Conservation (phyloP, 495 filamentous ascomycete species). For the Aspergillus heteromorphus region DNA sequence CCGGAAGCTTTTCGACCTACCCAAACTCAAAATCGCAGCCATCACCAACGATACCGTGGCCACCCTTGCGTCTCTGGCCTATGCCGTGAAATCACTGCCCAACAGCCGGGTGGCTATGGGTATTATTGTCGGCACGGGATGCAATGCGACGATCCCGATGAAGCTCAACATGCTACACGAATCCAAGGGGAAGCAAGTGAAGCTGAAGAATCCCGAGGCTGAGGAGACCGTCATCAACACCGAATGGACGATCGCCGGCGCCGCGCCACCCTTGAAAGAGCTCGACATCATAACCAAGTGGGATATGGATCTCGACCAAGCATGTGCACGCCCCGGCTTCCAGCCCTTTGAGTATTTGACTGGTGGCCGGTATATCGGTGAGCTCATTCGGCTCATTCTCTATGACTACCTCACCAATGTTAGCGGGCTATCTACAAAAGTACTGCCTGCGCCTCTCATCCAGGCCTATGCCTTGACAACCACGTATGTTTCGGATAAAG, state of each 20-base stretch:
- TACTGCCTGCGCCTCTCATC: slow-evolving; percentile 54
- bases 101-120: slow-evolving; percentile 73
- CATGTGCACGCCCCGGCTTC: slow-evolving; percentile 69
- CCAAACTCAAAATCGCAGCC: slow-evolving; percentile 63
- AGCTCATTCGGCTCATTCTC: slow-evolving; percentile 69
- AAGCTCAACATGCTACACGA: slow-evolving; percentile 57
- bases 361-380: slow-evolving; percentile 74
- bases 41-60: slow-evolving; percentile 81
- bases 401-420: slow-evolving; percentile 56
- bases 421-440: slow-evolving; percentile 25
- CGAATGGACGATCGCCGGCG: slow-evolving; percentile 78
- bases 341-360: slow-evolving; percentile 90
- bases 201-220: slow-evolving; percentile 35
- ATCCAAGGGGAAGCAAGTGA: slow-evolving; percentile 49
- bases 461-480: slow-evolving; percentile 62
- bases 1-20: slow-evolving; percentile 49
- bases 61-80: slow-evolving; percentile 71
- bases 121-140: slow-evolving; percentile 77
- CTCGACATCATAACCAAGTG: slow-evolving; percentile 62
- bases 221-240: slow-evolving; percentile 74
- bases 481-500: slow-evolving; percentile 61
- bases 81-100: slow-evolving; percentile 54
- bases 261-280: slow-evolving; percentile 58
- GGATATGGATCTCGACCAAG: slow-evolving; percentile 61
- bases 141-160: slow-evolving; percentile 77